These are phyloP conservation scores for Claviceps pazoutovae DNA, from an alignment of 2,329 filamentous ascomycete genomes.

Conservation along the genomic window DNA sequence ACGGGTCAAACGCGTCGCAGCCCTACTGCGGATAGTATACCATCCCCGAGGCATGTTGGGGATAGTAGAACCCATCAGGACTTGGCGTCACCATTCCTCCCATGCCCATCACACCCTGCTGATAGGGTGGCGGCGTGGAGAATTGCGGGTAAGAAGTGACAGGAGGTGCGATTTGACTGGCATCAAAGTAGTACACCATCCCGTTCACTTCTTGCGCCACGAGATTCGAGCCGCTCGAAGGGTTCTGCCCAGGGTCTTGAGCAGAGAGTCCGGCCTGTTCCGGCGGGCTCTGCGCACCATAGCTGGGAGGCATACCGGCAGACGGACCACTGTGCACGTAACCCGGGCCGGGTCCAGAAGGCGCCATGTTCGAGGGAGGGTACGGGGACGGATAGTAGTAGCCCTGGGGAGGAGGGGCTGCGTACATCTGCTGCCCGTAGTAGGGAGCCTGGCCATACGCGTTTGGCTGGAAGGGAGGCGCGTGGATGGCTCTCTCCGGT, in stretches of 20 bases:
- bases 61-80: conserved; percentile 58
- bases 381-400: conserved; percentile 56
- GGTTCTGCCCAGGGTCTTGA: conserved; percentile 16
- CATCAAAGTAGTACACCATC: conserved; percentile 90
- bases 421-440: conserved; percentile 34
- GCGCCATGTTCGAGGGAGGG: conserved; percentile 36
- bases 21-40: conserved; percentile 48
- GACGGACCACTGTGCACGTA: conserved; percentile 45
- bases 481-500: conserved; percentile 82
- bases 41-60: conserved; percentile 39
- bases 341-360: conserved; percentile 32
- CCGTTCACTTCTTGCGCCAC: conserved; percentile 84
- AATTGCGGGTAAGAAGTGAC: conserved; percentile 35
- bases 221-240: conserved; percentile 27
- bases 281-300: conserved; percentile 28
- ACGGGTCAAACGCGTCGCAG: conserved; percentile 11
- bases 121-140: conserved; percentile 38
- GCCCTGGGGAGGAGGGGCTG: conserved; percentile 32
- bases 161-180: conserved; percentile 49
- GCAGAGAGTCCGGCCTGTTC: conserved; percentile 18
- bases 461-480: conserved; percentile 74
- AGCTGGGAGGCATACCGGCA: conserved; percentile 22
- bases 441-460: conserved; percentile 45
- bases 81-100: conserved; percentile 65
- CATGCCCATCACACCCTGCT: conserved; percentile 50